A percentile compares a stretch with the other conserved stretches of the same genome.
Conservation (phyloP, 306 rosid species). For the Vigna reflexopilosa region DNA sequence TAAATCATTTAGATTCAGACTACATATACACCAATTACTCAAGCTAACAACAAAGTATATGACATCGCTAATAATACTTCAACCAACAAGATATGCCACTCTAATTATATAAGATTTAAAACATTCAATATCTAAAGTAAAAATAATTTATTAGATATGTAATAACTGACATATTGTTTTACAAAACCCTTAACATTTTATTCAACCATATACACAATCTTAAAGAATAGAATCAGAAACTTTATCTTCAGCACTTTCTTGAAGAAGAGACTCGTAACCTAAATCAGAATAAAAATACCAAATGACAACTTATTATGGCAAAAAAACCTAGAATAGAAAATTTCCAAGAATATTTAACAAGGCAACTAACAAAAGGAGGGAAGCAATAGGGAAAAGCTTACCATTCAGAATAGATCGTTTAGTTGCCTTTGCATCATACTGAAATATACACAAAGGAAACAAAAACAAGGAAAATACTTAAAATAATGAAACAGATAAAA, state of each 20-base stretch:
- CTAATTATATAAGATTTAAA: no score
- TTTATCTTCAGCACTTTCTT: conserved; percentile 72
- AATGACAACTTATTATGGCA: conserved; percentile 23
- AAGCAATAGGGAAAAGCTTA: conserved; percentile 37
- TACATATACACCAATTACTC: no score
- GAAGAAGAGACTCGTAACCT: conserved; percentile 86
- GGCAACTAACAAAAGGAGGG: background rate
- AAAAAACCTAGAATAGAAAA: background rate
- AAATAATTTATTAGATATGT: no score
- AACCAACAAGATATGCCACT: no score
- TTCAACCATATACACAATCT: conserved; percentile 6
- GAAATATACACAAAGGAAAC: conserved; percentile 45
- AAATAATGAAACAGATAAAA: conserved; percentile 16
- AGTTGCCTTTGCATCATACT: conserved; percentile 83
- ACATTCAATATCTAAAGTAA: no score
- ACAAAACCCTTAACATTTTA: no score
- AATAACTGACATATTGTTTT: no score
- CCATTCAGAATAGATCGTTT: conserved; percentile 88
- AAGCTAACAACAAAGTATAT: no score
- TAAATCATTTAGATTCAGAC: no score
- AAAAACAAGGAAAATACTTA: conserved; percentile 34
- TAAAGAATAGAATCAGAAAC: conserved; percentile 8
- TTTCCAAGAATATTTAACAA: background rate
- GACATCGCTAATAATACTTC: no score
- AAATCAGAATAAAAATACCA: conserved; percentile 25